phyloP scores from a whole-genome alignment of 1,139 yeast genomes.

The Hansenula lynferdii region DNA sequence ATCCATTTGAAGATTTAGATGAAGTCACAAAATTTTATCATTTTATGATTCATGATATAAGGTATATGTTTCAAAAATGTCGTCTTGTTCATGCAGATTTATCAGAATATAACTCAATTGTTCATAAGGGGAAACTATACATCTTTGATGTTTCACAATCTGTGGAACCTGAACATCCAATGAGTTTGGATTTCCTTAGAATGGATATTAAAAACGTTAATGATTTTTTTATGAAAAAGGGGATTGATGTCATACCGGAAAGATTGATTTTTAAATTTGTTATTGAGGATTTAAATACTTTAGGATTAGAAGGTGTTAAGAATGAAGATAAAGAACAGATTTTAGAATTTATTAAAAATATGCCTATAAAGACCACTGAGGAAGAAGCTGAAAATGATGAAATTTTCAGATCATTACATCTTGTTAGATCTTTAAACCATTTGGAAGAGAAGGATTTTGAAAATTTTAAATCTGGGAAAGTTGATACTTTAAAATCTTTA shows the following conservation, averaged over 20 bases:
- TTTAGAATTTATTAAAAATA: constrained; percentile 34
- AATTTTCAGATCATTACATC: constrained; percentile 79
- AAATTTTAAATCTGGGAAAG: constrained; percentile 75
- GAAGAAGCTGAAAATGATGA: constrained; percentile 69
- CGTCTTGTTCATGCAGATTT: constrained; percentile 94
- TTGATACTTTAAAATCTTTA: constrained; percentile 66
- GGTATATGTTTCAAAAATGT: constrained; percentile 83
- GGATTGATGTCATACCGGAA: constrained; percentile 76
- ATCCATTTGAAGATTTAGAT: constrained; percentile 59
- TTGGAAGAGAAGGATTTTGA: constrained; percentile 86
- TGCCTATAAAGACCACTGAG: constrained; percentile 48
- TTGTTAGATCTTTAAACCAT: constrained; percentile 69
- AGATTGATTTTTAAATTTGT: constrained; percentile 75
- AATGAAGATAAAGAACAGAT: constrained; percentile 38
- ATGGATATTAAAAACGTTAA: constrained; percentile 98
- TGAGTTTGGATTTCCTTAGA: constrained; percentile 88
- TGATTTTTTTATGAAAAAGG: constrained; percentile 72
- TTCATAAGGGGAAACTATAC: constrained; percentile 74
- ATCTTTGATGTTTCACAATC: constrained; percentile 97
- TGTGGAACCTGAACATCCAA: constrained; percentile 97
- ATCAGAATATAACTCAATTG: constrained; percentile 89
- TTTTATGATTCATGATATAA: constrained; percentile 78
- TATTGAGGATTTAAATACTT: constrained; percentile 32
- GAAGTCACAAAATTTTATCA: constrained; percentile 67
- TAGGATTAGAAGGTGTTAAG: constrained; percentile 23